Base-by-base conservation (phyloP, 1,139 yeast species). In the Candida mesenterica region DNA sequence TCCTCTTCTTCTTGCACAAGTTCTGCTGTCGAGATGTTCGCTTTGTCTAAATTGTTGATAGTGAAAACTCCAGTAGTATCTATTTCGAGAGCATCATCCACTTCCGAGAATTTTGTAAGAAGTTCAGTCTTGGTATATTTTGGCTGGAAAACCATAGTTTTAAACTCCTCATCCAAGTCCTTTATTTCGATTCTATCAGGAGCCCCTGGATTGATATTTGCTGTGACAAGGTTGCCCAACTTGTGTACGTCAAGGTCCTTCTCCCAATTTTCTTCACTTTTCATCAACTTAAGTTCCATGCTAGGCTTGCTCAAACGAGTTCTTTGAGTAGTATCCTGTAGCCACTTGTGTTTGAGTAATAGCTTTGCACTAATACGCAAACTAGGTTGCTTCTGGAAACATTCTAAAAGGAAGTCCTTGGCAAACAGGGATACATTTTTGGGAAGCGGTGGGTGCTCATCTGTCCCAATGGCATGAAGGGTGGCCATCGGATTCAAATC, bases 401-500 rank as follows among this genome's bases (percentile, higher is more conserved):
- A 92, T 40, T 75, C 78, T 38, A 75, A 52, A 12, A 89, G 60
- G 49, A 92, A 86, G 46, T 84, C 89, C 36, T 72, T 68, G 4
- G 75, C 80, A 25, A 57, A 50, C 1, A 72, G 65, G 2, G 87
- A 72, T 5, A 77, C 62, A 24, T 66, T 73, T 28, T 68, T 71
- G 0, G 97, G 97, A 15, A 87, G 61, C 0, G 90, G 88, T 2
- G 95, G 92, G 45, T 77, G 79, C 7, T 79, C 82, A 41, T 89
- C 95, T 13, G 88, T 81, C 2, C 94, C 97, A 37, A 90, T 88
- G 0, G 97, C 96, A 63, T 87, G 96, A 45, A 92, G 70, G 0
- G 96, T 90, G 1, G 95, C 87, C 80, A 89, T 84, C 17, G 89
- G 87, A 40, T 82, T 81, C 38, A 84, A 63, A 33, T 87, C 82